Base-by-base conservation (phyloP, 805 yeast genomes). In the Torulaspora indica region DNA sequence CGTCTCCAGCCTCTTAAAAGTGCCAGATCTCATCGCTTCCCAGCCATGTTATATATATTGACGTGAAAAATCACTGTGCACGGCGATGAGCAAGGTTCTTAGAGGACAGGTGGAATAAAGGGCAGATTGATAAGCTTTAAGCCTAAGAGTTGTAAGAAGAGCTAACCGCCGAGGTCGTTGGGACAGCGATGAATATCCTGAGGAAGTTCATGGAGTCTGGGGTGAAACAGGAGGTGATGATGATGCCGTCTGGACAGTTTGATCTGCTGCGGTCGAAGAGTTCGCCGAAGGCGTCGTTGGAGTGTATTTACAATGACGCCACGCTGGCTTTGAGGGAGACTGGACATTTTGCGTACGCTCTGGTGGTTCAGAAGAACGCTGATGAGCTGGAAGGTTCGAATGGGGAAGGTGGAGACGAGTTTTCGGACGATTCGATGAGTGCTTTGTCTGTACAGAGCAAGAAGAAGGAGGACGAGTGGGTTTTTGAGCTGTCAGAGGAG, bases 211-310 rank as follows among this genome's bases (percentile, higher is more conserved):
- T 82, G 53, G 79, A 77, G 2, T 67, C 76, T 12, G 69, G 74
- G 23, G 68, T 80, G 8, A 74, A 75, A 29, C 82, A 81, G 55
- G 83, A 80, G 46, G 64, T 87, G 25, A 77, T 80, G 8, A 72
- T 76, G 56, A 73, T 93, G 38, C 87, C 95, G 2, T 75, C 83
- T 0, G 98, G 97, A 3, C 82, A 81, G 65, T 73, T 91, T 37
- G 85, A 73, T 58, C 71, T 91, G 35, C 74, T 84, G 13, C 71
- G 98, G 38, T 74, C 85, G 1, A 84, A 85, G 5, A 74, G 73
- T 17, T 85, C 95, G 2, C 96, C 96, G 9, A 87, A 88, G 61
- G 90, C 96, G 7, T 89, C 81, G 20, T 71, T 80, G 28, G 97
- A 93, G 64, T 83, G 90, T 56, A 71, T 88, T 15, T 90, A 80